A percentile compares a stretch with the other conserved stretches of the same genome.
phyloP scores from a whole-genome alignment of 1,284 basidiomycete genomes.

The Puccinia triticina region DNA sequence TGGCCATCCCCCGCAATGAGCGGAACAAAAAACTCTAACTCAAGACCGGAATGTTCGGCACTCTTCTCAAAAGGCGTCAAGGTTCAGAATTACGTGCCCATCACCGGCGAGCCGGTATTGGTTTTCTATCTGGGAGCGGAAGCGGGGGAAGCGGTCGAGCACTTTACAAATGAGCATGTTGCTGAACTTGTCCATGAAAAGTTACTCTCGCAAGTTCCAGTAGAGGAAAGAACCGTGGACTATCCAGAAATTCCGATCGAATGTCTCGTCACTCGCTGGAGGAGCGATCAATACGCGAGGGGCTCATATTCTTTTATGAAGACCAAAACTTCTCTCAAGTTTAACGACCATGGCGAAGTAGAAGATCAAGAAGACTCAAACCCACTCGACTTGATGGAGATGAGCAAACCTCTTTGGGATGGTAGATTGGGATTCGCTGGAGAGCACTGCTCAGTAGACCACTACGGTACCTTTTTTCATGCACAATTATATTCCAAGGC shows the following conservation, averaged over 20 bases:
- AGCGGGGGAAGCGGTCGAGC: slow-evolving; percentile 57
- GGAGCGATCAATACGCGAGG: slow-evolving; percentile 54
- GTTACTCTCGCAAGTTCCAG: slow-evolving; percentile 52
- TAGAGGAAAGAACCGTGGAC: slow-evolving; percentile 16
- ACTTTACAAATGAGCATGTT: slow-evolving; percentile 56
- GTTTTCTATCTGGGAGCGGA: slow-evolving; percentile 59
- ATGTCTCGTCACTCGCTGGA: slow-evolving; percentile 56
- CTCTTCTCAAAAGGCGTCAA: slow-evolving; percentile 54
- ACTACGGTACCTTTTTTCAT: slow-evolving; percentile 48
- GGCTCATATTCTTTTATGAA: slow-evolving; percentile 58
- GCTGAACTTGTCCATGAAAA: slow-evolving; percentile 56
- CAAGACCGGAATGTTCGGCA: slow-evolving; percentile 44
- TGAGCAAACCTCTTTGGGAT: slow-evolving; percentile 59
- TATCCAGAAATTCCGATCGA: slow-evolving; percentile 50
- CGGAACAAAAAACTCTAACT: not conserved
- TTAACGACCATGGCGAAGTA: slow-evolving; percentile 52
- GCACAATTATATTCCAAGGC: not conserved
- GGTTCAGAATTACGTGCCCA: slow-evolving; percentile 54
- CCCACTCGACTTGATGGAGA: slow-evolving; percentile 60
- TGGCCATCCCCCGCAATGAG: slow-evolving; percentile 31
- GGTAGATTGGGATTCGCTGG: slow-evolving; percentile 60
- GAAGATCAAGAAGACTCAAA: slow-evolving; percentile 55
- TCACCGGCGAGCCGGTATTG: slow-evolving; percentile 56
- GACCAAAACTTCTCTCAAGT: slow-evolving; percentile 3
- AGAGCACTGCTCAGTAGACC: slow-evolving; percentile 60